phyloP scores from a whole-genome alignment of 345 rosid species.

The Toxicodendron radicans region DNA sequence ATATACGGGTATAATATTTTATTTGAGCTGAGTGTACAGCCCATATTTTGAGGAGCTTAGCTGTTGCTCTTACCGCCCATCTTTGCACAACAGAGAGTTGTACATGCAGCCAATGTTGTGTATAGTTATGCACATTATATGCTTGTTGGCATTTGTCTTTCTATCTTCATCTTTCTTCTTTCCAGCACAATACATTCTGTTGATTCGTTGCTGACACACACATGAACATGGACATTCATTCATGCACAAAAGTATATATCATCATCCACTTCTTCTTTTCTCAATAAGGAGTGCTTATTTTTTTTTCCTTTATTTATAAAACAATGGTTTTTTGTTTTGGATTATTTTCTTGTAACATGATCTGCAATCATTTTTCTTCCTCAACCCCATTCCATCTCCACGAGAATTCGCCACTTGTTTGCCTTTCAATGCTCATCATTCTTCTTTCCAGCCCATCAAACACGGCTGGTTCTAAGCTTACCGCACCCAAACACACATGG shows the following conservation, averaged over 20 bases:
- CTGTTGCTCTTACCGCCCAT: constrained; percentile 38
- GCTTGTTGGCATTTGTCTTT: constrained; percentile 52
- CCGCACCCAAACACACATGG: constrained; percentile 19
- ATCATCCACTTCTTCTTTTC: background rate
- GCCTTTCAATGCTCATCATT: constrained; percentile 35
- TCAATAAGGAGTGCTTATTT: background rate
- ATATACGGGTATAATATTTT: background rate
- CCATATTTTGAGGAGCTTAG: constrained; percentile 36
- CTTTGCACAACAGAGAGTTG: background rate
- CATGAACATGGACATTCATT: background rate
- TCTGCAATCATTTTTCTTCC: background rate
- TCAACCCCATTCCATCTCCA: constrained; percentile 4
- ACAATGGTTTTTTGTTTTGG: background rate
- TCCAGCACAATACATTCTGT: constrained; percentile 42
- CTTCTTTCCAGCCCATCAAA: constrained; percentile 47
- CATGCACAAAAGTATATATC: background rate
- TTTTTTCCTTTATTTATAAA: background rate
- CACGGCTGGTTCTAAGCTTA: constrained; percentile 20
- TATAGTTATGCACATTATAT: background rate
- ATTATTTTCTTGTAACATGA: constrained; percentile 9
- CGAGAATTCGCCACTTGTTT: constrained; percentile 20
- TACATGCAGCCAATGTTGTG: background rate
- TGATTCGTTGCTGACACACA: constrained; percentile 18
- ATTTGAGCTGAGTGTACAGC: constrained; percentile 28
- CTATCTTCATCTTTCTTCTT: constrained; percentile 35